Conservation (phyloP, 1,284 basidiomycete species). For the Cryptococcus maquisensis region DNA sequence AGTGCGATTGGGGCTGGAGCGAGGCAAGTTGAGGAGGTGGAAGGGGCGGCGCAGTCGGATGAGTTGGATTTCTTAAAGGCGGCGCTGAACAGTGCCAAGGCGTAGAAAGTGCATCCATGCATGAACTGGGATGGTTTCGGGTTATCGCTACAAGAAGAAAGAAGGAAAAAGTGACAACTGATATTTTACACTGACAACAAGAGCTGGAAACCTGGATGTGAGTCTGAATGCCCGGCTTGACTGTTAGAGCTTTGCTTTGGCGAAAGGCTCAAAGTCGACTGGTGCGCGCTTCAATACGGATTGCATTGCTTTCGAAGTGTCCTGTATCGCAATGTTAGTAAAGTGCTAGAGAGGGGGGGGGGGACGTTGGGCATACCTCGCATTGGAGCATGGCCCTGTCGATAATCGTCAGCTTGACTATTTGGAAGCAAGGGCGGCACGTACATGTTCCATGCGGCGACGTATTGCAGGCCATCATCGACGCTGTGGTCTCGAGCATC, state of each 20-base stretch:
- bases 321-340: constrained; percentile 24
- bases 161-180: too few relatives aligned
- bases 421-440: constrained; percentile 5
- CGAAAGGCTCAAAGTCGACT: not conserved
- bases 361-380: constrained; percentile 48
- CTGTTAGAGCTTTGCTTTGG: not conserved
- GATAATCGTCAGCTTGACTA: not conserved
- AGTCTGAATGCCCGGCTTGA: not conserved
- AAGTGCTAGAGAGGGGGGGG: not conserved
- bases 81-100: constrained; percentile 9
- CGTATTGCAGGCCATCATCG: constrained; percentile 72
- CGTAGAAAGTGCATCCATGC: constrained; percentile 7
- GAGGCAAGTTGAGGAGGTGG: constrained; percentile 8
- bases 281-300: constrained; percentile 47
- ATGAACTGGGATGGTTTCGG: not conserved
- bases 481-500: constrained; percentile 73
- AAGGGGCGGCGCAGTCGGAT: constrained; percentile 19
- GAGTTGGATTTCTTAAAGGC: constrained; percentile 27
- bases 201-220: not conserved
- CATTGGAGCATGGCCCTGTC: constrained; percentile 58
- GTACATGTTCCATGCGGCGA: constrained; percentile 66
- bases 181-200: too few relatives aligned
- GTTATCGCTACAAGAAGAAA: too few relatives aligned
- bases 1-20: constrained; percentile 1
- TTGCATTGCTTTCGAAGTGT: constrained; percentile 49